Conservation (phyloP, 495 filamentous ascomycete genomes). For the Hapsidospora chrysogenum region DNA sequence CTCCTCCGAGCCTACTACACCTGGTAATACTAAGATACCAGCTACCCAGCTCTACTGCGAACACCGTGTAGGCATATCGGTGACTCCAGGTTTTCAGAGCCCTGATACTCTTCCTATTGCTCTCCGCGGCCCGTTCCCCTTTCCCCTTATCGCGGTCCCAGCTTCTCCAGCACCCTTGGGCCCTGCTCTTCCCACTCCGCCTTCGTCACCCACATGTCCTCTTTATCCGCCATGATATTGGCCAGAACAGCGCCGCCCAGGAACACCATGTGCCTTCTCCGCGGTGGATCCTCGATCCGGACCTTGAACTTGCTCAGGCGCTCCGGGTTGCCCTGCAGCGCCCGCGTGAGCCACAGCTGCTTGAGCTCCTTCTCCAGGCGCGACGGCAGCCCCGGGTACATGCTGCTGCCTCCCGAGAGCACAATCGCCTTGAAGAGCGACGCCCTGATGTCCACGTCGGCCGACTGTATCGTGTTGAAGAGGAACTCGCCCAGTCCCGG, state of each 20-base stretch:
- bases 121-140: no score
- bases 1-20: no score
- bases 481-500: constrained; percentile 91
- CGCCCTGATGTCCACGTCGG: constrained; percentile 84
- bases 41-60: no score
- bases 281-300: constrained; percentile 91
- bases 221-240: constrained; percentile 97
- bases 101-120: no score
- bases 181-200: constrained; percentile 95
- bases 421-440: constrained; percentile 96
- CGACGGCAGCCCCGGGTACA: constrained; percentile 94
- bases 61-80: no score
- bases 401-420: constrained; percentile 88
- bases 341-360: constrained; percentile 91
- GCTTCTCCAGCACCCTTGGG: constrained; percentile 68
- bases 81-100: no score
- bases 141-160: constrained; percentile 63
- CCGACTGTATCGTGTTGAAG: constrained; percentile 94
- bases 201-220: constrained; percentile 97
- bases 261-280: constrained; percentile 98
- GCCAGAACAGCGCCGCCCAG: constrained; percentile 90
- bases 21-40: no score
- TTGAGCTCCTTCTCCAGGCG: constrained; percentile 96
- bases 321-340: constrained; percentile 78
- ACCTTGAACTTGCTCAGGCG: constrained; percentile 97